Evolutionary conservation across 148 eudicot genomes (phyloP).

Genomic region (Beta vulgaris): DNA sequence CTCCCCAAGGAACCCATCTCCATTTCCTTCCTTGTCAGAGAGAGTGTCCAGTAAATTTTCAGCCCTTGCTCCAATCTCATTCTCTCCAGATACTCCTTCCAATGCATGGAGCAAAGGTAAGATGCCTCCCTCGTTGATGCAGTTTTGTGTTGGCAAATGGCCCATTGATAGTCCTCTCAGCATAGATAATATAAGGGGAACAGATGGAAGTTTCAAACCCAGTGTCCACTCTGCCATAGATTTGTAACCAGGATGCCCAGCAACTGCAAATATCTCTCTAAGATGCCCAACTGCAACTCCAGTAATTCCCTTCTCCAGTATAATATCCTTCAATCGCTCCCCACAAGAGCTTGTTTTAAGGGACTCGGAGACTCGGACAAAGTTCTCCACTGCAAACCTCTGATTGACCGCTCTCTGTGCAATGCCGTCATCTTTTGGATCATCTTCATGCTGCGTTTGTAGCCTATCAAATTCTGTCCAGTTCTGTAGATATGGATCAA

Average conservation of each 20-base stretch:
- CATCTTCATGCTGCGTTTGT: slow-evolving; percentile 69
- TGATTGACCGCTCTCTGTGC: slow-evolving; percentile 72
- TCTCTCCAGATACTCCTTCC: slow-evolving; percentile 95
- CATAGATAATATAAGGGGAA: slow-evolving; percentile 97
- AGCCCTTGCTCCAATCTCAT: slow-evolving; percentile 96
- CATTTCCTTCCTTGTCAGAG: slow-evolving; percentile 85
- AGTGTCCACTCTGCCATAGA: slow-evolving; percentile 62
- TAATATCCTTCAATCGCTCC: slow-evolving; percentile 92
- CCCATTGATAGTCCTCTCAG: slow-evolving; percentile 96
- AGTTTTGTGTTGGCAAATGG: slow-evolving; percentile 78
- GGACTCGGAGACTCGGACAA: slow-evolving; percentile 94
- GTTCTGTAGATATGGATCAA: slow-evolving; percentile 70
- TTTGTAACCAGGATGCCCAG: slow-evolving; percentile 71
- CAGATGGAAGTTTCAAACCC: slow-evolving; percentile 76
- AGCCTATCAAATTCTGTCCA: slow-evolving; percentile 83
- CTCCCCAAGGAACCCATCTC: slow-evolving; percentile 78
- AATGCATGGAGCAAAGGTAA: slow-evolving; percentile 91
- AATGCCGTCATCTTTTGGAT: slow-evolving; percentile 64
- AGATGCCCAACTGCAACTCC: slow-evolving; percentile 64
- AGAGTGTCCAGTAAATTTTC: slow-evolving; percentile 94
- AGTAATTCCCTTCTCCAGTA: slow-evolving; percentile 84
- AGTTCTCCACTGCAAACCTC: slow-evolving; percentile 90
- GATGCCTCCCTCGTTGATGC: slow-evolving; percentile 76
- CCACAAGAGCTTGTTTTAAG: slow-evolving; percentile 96
- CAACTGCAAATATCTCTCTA: slow-evolving; percentile 64